phyloP scores from a whole-genome alignment of 805 yeast species.

The Blastobotrys mokoenaii region DNA sequence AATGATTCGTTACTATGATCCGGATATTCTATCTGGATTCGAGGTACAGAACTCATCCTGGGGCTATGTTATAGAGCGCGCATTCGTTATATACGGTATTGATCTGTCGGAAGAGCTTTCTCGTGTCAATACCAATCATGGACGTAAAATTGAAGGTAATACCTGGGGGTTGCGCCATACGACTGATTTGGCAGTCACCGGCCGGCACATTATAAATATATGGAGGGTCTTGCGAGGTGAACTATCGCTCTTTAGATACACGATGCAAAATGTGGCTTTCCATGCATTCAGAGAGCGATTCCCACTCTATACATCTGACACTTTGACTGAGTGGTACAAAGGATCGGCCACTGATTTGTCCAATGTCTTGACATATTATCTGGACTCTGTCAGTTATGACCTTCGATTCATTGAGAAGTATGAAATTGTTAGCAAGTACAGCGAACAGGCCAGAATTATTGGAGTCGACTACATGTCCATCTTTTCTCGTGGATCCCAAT shows the following conservation, averaged over 20 bases:
- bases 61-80: constrained; percentile 79
- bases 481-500: constrained; percentile 87
- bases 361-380: constrained; percentile 30
- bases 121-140: constrained; percentile 34
- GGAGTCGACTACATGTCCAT: constrained; percentile 90
- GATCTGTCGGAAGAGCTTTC: constrained; percentile 56
- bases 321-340: constrained; percentile 43
- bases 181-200: constrained; percentile 57
- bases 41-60: constrained; percentile 76
- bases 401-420: constrained; percentile 45
- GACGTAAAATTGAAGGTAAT: constrained; percentile 28
- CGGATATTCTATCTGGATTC: constrained; percentile 81
- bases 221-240: constrained; percentile 74
- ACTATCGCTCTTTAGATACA: constrained; percentile 53
- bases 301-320: constrained; percentile 49
- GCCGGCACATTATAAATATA: constrained; percentile 75
- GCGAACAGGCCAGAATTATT: constrained; percentile 75
- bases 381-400: constrained; percentile 37
- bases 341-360: constrained; percentile 3
- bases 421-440: constrained; percentile 60
- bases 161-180: constrained; percentile 80
- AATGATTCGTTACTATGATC: constrained; percentile 59
- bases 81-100: constrained; percentile 31
- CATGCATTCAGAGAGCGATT: constrained; percentile 58
- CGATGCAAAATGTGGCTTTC: constrained; percentile 67